phyloP scores from a whole-genome alignment of 192 early-diverging fungal species.

The Backusella macrospora region DNA sequence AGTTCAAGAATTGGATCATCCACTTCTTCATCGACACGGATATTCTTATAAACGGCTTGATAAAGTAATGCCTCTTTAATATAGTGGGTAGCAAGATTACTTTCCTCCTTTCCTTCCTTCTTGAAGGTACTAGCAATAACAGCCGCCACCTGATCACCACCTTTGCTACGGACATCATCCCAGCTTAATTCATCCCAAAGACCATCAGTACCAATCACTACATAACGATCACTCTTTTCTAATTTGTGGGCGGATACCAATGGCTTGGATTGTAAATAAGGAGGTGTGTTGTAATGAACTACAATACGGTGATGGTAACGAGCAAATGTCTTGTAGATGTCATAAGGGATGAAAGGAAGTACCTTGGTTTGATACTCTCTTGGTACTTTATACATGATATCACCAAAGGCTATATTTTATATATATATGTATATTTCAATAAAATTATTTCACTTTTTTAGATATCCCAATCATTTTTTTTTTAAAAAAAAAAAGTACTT shows the following conservation, averaged over 20 bases:
- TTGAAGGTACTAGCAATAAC: conserved; percentile 25
- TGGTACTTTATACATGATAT: conserved; percentile 54
- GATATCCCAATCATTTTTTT: no score
- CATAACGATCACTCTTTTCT: conserved; percentile 61
- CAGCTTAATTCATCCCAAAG: conserved; percentile 78
- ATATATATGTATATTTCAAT: conserved; percentile 53
- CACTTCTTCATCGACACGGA: neutral
- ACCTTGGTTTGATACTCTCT: conserved; percentile 52
- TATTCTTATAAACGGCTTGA: conserved; percentile 33
- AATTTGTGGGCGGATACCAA: conserved; percentile 66
- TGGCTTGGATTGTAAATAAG: conserved; percentile 79
- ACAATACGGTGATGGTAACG: conserved; percentile 43
- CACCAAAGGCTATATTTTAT: conserved; percentile 74
- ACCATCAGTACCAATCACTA: conserved; percentile 85
- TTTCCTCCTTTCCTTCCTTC: neutral
- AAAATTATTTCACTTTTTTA: neutral
- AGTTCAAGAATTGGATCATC: conserved; percentile 29
- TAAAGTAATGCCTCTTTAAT: conserved; percentile 28
- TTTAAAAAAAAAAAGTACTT: no score
- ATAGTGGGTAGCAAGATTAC: conserved; percentile 34
- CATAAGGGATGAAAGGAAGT: conserved; percentile 46
- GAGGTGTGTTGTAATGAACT: conserved; percentile 59
- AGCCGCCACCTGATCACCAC: conserved; percentile 61
- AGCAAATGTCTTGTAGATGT: conserved; percentile 39
- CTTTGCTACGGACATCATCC: conserved; percentile 57